phyloP scores from a whole-genome alignment of 1,139 yeast species.

The Suhomyces atakaporum region DNA sequence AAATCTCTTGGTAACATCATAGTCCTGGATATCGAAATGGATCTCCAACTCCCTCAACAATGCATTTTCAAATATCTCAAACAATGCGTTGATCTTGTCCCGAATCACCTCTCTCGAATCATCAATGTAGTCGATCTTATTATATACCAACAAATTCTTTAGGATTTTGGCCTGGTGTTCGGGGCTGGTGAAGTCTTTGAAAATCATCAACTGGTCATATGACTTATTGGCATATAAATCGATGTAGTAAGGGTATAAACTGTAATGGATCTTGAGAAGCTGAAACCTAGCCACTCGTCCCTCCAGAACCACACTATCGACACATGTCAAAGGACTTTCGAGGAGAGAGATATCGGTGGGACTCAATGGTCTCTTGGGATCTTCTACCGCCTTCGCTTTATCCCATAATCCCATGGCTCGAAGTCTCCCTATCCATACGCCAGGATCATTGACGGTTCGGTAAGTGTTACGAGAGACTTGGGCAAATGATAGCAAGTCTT shows the following conservation, averaged over 20 bases:
- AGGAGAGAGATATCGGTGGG: conserved; percentile 1
- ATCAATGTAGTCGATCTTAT: conserved; percentile 39
- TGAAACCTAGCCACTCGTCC: conserved; percentile 45
- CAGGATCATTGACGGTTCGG: conserved; percentile 38
- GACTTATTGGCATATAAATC: conserved; percentile 52
- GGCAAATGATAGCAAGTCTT: conserved; percentile 39
- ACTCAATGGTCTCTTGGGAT: conserved; percentile 1
- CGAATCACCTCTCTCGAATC: conserved; percentile 36
- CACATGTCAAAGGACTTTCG: conserved; percentile 39
- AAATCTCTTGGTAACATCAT: conserved; percentile 34
- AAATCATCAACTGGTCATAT: conserved; percentile 48
- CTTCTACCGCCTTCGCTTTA: conserved; percentile 17
- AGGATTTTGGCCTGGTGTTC: conserved; percentile 50
- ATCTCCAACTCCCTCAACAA: conserved; percentile 69
- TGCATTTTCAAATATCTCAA: conserved; percentile 75
- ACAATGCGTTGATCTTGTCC: conserved; percentile 55
- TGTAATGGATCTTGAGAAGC: conserved; percentile 43
- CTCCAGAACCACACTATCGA: conserved; percentile 40
- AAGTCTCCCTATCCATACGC: conserved; percentile 56
- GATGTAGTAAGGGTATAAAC: conserved; percentile 46
- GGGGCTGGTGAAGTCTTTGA: conserved; percentile 51
- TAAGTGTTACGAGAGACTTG: conserved; percentile 42
- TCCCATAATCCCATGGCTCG: conserved; percentile 53
- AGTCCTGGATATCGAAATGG: conserved; percentile 56
- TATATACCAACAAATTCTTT: conserved; percentile 40